Percentiles rank a stretch among this genome's conserved stretches.
phyloP scores from a whole-genome alignment of 441 rosid species.

The Pelargonium fulgidum region DNA sequence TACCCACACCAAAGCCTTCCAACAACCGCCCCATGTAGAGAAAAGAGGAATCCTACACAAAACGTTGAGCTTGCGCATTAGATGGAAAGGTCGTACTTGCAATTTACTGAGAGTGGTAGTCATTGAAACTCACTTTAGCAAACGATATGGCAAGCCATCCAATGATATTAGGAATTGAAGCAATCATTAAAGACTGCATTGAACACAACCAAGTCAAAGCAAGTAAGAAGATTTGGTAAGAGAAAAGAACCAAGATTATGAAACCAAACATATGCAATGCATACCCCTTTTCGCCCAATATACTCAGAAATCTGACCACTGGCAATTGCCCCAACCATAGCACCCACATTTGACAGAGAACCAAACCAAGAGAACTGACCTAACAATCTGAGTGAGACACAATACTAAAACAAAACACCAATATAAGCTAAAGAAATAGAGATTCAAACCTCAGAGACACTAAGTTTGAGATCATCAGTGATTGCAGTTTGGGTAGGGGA shows the following conservation, averaged over 20 bases:
- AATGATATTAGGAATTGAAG: constrained; percentile 83
- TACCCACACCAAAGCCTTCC: constrained; percentile 94
- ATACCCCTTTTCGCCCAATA: constrained; percentile 87
- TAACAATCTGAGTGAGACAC: background rate
- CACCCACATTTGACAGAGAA: constrained; percentile 80
- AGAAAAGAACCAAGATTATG: background rate
- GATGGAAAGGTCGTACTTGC: background rate
- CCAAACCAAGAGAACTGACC: constrained; percentile 69
- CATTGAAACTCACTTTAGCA: constrained; percentile 53
- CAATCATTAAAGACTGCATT: constrained; percentile 84
- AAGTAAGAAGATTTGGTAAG: too few species aligned
- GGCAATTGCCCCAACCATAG: constrained; percentile 88
- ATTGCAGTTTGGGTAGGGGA: constrained; percentile 76
- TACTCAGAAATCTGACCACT: constrained; percentile 90
- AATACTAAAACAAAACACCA: background rate
- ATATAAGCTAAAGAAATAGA: background rate
- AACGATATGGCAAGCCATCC: constrained; percentile 93
- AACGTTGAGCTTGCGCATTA: background rate
- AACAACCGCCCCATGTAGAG: constrained; percentile 94
- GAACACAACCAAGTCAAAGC: background rate
- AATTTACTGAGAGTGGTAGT: background rate
- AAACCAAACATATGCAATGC: background rate
- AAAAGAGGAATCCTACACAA: constrained; percentile 71
- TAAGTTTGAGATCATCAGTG: constrained; percentile 54
- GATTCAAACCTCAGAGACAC: constrained; percentile 56